A percentile compares a stretch with the other conserved stretches of the same genome.
These are phyloP conservation scores for Actinomortierella wolfii DNA, from an alignment of 371 early-diverging fungal genomes.

Conservation along the genomic window DNA sequence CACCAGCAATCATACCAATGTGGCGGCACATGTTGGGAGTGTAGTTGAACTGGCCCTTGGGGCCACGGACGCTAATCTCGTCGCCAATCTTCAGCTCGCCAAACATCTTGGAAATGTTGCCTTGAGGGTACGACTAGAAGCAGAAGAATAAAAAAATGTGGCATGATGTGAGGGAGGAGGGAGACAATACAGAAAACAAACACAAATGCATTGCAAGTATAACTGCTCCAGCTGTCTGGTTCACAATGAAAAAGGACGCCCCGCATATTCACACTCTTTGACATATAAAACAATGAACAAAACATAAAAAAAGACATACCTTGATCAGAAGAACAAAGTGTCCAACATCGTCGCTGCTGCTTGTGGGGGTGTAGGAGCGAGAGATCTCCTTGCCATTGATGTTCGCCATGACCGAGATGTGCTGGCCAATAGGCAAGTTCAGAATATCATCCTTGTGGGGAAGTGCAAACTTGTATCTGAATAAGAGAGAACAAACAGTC, in stretches of 20 bases:
- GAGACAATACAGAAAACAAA: too few relatives aligned
- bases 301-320: conserved; percentile 50
- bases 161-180: too few relatives aligned
- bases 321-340: conserved; percentile 93
- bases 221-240: too few relatives aligned
- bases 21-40: conserved; percentile 78
- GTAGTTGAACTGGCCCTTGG: conserved; percentile 92
- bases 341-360: conserved; percentile 82
- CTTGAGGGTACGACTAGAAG: conserved; percentile 79
- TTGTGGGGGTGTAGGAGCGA: conserved; percentile 94
- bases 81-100: conserved; percentile 81
- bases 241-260: too few relatives aligned
- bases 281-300: too few relatives aligned
- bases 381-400: conserved; percentile 86
- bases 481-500: background rate
- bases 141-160: background rate
- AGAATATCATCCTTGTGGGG: conserved; percentile 68
- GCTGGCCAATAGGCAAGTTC: conserved; percentile 94
- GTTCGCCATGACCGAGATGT: conserved; percentile 86
- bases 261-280: too few relatives aligned
- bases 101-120: conserved; percentile 84
- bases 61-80: conserved; percentile 82
- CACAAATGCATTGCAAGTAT: too few relatives aligned
- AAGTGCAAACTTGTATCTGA: conserved; percentile 87
- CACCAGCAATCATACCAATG: conserved; percentile 95